These are phyloP conservation scores for Davidsoniella neocaledoniae DNA, from an alignment of 2,329 filamentous ascomycete species.

Conservation along the genomic window DNA sequence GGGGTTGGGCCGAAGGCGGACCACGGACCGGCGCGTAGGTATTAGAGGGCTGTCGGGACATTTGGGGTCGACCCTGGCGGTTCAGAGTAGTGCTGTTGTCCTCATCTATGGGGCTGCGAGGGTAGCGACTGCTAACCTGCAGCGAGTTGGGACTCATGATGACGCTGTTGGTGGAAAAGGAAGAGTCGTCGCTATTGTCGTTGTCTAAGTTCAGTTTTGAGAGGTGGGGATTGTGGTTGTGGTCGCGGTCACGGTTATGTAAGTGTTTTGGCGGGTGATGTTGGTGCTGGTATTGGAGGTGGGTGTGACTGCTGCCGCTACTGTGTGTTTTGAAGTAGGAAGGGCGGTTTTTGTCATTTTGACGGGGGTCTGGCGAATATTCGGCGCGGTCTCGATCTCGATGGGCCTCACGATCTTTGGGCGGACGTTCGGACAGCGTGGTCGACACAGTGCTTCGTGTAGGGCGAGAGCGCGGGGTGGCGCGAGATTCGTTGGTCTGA, in stretches of 20 bases:
- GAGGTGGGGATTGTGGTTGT: neutral
- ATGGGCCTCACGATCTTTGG: conserved; percentile 1
- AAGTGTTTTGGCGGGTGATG: too few relatives aligned
- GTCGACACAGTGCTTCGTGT: neutral
- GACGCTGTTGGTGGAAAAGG: neutral
- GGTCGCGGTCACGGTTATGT: neutral
- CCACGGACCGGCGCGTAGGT: conserved; percentile 49
- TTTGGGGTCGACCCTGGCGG: conserved; percentile 3
- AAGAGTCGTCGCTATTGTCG: neutral
- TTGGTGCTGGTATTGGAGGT: neutral
- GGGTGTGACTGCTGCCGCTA: neutral
- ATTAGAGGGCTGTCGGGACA: conserved; percentile 38
- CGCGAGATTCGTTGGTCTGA: neutral
- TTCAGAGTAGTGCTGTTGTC: neutral
- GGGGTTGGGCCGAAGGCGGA: conserved; percentile 6
- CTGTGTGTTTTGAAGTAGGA: conserved; percentile 3
- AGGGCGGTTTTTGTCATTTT: conserved; percentile 2
- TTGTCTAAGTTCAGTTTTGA: neutral
- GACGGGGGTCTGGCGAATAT: conserved; percentile 4
- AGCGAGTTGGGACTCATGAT: neutral
- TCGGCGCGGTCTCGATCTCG: neutral
- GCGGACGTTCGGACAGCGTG: neutral
- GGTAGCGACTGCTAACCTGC: neutral
- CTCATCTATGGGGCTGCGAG: neutral
- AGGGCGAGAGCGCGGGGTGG: neutral